phyloP scores from a whole-genome alignment of 148 eudicot species.

The Cornus florida region DNA sequence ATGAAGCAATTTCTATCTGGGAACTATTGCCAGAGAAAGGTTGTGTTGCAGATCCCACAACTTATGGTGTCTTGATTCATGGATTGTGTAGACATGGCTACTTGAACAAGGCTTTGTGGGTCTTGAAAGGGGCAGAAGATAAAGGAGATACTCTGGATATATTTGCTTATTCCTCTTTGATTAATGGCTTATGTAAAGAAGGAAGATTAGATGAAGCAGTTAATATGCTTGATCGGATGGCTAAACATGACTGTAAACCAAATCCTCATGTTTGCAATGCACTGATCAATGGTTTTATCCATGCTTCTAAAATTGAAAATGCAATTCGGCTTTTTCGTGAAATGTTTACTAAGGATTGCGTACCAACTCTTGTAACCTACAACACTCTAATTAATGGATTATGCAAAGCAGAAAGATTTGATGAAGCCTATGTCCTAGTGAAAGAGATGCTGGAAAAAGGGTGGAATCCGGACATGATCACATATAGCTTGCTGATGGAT shows the following conservation, averaged over 20 bases:
- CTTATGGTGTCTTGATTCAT: conserved; percentile 61
- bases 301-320: conserved; percentile 50
- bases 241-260: conserved; percentile 40
- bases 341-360: conserved; percentile 50
- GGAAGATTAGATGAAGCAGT: conserved; percentile 60
- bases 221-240: conserved; percentile 43
- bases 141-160: conserved; percentile 35
- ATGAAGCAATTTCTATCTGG: conserved; percentile 65
- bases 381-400: conserved; percentile 74
- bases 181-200: conserved; percentile 61
- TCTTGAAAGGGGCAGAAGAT: conserved; percentile 48
- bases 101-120: conserved; percentile 52
- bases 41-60: conserved; percentile 51
- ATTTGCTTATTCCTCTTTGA: conserved; percentile 65
- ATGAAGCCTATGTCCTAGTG: conserved; percentile 64
- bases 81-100: conserved; percentile 71
- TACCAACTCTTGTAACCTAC: conserved; percentile 63
- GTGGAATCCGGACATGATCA: conserved; percentile 60
- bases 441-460: conserved; percentile 79
- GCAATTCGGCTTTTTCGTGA: conserved; percentile 48
- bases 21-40: conserved; percentile 41
- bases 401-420: conserved; percentile 62
- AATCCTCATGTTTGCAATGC: conserved; percentile 67
- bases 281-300: conserved; percentile 61
- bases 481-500: conserved; percentile 70